phyloP scores from a whole-genome alignment of 176 grass and related monocot species.

The Stipa capillata region DNA sequence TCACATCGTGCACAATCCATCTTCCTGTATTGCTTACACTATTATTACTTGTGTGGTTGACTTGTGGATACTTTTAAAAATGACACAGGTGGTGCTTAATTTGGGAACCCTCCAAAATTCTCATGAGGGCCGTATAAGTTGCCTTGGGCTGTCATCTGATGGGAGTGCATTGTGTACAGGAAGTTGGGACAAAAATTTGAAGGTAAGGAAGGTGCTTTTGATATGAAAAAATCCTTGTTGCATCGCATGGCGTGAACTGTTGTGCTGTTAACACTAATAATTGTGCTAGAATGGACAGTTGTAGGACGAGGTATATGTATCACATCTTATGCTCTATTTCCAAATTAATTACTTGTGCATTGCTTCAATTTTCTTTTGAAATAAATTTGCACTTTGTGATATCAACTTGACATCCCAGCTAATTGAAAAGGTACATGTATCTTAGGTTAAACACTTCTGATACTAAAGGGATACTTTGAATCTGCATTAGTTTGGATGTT shows the following conservation, averaged over 20 bases:
- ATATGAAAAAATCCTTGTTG: neutral
- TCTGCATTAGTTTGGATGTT: no score
- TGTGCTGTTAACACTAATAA: neutral
- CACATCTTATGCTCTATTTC: neutral
- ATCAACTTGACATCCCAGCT: no score
- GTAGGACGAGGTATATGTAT: neutral
- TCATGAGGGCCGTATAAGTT: slow-evolving; percentile 82
- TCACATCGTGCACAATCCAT: neutral
- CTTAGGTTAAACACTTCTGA: no score
- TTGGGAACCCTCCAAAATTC: slow-evolving; percentile 85
- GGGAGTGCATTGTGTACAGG: slow-evolving; percentile 97
- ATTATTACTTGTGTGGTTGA: neutral
- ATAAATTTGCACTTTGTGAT: neutral
- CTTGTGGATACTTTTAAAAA: neutral
- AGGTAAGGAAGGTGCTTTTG: slow-evolving; percentile 31
- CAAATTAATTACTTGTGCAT: neutral
- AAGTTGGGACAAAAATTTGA: slow-evolving; percentile 98
- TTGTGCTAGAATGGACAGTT: neutral
- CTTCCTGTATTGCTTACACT: neutral
- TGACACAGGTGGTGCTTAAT: slow-evolving; percentile 63
- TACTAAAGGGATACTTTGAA: no score
- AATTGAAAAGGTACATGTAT: neutral
- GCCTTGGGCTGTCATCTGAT: slow-evolving; percentile 87
- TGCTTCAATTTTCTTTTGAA: neutral
- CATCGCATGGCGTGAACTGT: neutral